Evolutionary conservation across 345 rosid genomes (phyloP), one percentile per base, ranked within the genome.

Genomic region (Clarkia xantiana): DNA sequence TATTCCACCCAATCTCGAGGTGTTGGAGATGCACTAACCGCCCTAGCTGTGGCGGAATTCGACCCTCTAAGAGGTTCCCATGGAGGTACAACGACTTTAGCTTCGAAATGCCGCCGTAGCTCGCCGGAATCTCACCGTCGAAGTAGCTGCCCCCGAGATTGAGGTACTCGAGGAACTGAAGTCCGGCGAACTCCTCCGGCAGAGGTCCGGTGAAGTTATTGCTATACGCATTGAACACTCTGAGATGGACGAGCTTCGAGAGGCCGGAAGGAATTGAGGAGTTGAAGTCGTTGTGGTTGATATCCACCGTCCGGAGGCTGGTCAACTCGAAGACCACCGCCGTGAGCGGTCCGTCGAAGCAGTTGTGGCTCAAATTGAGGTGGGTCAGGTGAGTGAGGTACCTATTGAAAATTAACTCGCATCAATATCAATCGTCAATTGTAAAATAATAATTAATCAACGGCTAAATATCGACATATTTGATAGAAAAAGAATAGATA

Each of bases 121-220:
- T 69, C 1, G 55, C 42, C 0, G 98, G 96, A 60, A 91, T 86
- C 55, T 54, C 75, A 25, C 83, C 96, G 41, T 69, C 67, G 50
- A 91, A 91, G 78, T 81, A 91, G 76, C 94, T 91, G 11, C 98
- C 98, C 1, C 94, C 91, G 9, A 91, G 78, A 64, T 86, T 91
- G 63, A 86, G 89, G 65, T 65, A 68, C 74, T 91, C 89, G 42
- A 91, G 63, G 73, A 56, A 79, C 54, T 60, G 78, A 14, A 86
- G 68, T 22, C 53, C 51, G 22, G 67, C 36, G 15, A 86, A 47
- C 11, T 81, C 98, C 2, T 11, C 20, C 4, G 94, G 93, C 2
- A 86, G 45, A 1, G 67, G 63, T 7, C 98, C 96, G 1, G 68
- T 70, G 74, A 91, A 86, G 59, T 64, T 72, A 67, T 86, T 91